Conservation (phyloP, 495 filamentous ascomycete genomes). For the Neurospora sp. region DNA sequence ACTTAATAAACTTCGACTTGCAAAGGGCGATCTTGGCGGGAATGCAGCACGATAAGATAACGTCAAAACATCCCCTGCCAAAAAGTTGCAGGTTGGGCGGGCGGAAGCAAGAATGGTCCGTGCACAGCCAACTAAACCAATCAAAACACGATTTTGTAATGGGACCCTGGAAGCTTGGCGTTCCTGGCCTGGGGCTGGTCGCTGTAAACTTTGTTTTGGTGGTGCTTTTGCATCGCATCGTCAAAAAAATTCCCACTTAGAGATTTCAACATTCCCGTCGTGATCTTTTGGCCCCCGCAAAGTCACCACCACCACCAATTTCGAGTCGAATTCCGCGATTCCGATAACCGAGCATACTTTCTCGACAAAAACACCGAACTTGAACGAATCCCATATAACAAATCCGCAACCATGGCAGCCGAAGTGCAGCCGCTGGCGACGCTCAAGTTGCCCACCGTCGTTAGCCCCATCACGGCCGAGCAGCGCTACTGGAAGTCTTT, state of each 20-base stretch:
- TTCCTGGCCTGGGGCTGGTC: neutral
- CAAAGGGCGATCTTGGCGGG: neutral
- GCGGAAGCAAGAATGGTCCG: neutral
- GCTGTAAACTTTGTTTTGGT: neutral
- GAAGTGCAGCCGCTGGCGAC: slow-evolving; percentile 72
- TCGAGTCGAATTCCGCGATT: neutral
- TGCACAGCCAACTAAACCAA: neutral
- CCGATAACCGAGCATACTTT: neutral
- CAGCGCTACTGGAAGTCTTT: slow-evolving; percentile 90
- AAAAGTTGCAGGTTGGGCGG: neutral
- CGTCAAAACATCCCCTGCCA: neutral
- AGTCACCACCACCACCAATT: neutral
- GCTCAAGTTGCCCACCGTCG: slow-evolving; percentile 70
- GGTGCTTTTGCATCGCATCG: neutral
- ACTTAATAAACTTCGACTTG: neutral
- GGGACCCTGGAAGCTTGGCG: neutral
- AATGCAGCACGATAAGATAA: neutral
- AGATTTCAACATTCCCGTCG: neutral
- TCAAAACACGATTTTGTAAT: neutral
- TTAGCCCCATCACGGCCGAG: slow-evolving; percentile 68
- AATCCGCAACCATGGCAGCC: slow-evolving; percentile 64
- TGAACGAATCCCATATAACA: neutral
- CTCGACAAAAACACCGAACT: neutral
- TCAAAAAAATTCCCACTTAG: neutral
- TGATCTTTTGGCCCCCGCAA: neutral